Percentiles rank a stretch among this genome's conserved stretches.
These are phyloP conservation scores for Xylariales sp. DNA, from an alignment of 2,329 filamentous ascomycete species.

Conservation along the genomic window DNA sequence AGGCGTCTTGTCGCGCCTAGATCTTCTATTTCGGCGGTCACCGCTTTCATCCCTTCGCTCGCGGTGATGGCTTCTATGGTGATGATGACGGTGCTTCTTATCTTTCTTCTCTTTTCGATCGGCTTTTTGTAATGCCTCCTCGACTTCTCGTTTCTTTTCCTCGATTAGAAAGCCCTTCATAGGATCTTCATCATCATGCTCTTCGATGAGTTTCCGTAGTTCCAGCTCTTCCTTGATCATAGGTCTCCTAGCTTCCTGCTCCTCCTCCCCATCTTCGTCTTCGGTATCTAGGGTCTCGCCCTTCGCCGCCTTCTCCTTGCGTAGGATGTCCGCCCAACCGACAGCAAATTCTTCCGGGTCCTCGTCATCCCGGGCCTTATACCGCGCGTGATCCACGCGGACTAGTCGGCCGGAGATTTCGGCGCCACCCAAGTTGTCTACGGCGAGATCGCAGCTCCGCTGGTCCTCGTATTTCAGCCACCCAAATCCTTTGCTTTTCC, in stretches of 20 bases:
- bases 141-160: constrained; percentile 90
- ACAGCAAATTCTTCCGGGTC: constrained; percentile 69
- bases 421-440: constrained; percentile 93
- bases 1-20: constrained; percentile 54
- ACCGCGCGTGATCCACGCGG: constrained; percentile 91
- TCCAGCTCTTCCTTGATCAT: constrained; percentile 85
- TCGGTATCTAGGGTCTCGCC: constrained; percentile 53
- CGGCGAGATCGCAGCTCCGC: constrained; percentile 92
- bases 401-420: constrained; percentile 83
- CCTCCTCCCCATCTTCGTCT: constrained; percentile 56
- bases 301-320: constrained; percentile 59
- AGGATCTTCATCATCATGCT: constrained; percentile 94
- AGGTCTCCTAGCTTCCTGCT: constrained; percentile 61
- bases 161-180: constrained; percentile 94
- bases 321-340: constrained; percentile 69
- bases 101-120: constrained; percentile 62
- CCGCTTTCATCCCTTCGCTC: constrained; percentile 50
- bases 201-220: constrained; percentile 76
- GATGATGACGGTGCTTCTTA: constrained; percentile 56
- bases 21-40: constrained; percentile 48
- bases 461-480: constrained; percentile 99
- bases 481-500: constrained; percentile 92
- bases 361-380: constrained; percentile 87
- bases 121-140: constrained; percentile 71
- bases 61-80: constrained; percentile 60